Percentiles rank a stretch among this genome's conserved stretches.
phyloP scores from a whole-genome alignment of 73 alveolate genomes.

The Paramecium bursaria region DNA sequence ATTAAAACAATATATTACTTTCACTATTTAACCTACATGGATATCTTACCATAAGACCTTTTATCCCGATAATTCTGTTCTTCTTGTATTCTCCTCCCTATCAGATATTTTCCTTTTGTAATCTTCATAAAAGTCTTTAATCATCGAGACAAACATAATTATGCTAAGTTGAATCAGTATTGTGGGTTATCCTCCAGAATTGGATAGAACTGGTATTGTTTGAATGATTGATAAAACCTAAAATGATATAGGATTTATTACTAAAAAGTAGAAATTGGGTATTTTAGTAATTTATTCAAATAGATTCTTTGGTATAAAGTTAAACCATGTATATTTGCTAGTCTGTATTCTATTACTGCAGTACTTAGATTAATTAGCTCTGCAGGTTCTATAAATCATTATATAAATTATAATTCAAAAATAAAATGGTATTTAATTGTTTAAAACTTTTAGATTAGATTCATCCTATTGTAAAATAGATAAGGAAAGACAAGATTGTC shows the following conservation, averaged over 20 bases:
- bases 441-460: slow-evolving; percentile 81
- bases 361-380: no score
- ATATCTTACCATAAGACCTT: slow-evolving; percentile 58
- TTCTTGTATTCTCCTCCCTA: slow-evolving; percentile 54
- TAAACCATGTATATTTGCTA: slow-evolving; percentile 72
- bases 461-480: slow-evolving; percentile 95
- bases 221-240: slow-evolving; percentile 79
- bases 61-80: slow-evolving; percentile 17
- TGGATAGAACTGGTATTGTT: slow-evolving; percentile 83
- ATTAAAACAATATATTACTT: slow-evolving; percentile 64
- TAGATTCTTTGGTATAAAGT: slow-evolving; percentile 83
- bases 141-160: slow-evolving; percentile 83
- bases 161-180: slow-evolving; percentile 82
- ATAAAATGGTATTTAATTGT: no score
- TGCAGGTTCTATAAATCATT: no score
- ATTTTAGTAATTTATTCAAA: slow-evolving; percentile 83
- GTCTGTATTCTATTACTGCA: slow-evolving; percentile 75
- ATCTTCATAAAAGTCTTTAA: slow-evolving; percentile 75
- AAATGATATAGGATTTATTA: neutral
- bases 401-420: no score
- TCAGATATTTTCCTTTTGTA: slow-evolving; percentile 68
- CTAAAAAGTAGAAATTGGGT: slow-evolving; percentile 86
- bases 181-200: slow-evolving; percentile 85
- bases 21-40: slow-evolving; percentile 71
- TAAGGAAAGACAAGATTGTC: slow-evolving; percentile 97